These are phyloP conservation scores for Scytalidium sp. DNA, from an alignment of 2,329 filamentous ascomycete genomes.

Conservation along the genomic window DNA sequence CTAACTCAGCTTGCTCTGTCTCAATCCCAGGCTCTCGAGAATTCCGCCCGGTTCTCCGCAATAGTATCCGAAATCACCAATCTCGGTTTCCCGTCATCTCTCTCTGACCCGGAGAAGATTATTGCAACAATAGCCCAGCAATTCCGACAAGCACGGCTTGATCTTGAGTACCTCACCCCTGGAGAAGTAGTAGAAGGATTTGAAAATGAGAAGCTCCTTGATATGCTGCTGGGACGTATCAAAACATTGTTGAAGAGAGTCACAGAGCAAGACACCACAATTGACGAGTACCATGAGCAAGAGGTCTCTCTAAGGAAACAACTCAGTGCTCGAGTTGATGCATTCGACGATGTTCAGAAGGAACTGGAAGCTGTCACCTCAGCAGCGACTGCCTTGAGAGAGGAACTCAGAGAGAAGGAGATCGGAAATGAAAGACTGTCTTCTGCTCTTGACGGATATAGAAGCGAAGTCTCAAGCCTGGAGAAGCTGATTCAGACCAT, in stretches of 20 bases:
- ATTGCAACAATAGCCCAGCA: conserved; percentile 43
- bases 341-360: conserved; percentile 44
- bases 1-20: conserved; percentile 27
- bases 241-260: conserved; percentile 44
- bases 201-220: conserved; percentile 47
- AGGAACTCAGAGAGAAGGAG: conserved; percentile 32
- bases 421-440: conserved; percentile 47
- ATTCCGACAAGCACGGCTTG: conserved; percentile 55
- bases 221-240: conserved; percentile 49
- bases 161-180: conserved; percentile 60
- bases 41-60: conserved; percentile 45
- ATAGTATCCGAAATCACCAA: conserved; percentile 42
- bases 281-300: conserved; percentile 58
- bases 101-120: conserved; percentile 33
- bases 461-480: conserved; percentile 50
- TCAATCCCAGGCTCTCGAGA: conserved; percentile 23
- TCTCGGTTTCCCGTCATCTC: conserved; percentile 50
- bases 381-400: conserved; percentile 11
- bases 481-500: conserved; percentile 48
- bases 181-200: conserved; percentile 53
- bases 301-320: conserved; percentile 56
- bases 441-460: conserved; percentile 49
- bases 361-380: conserved; percentile 32
- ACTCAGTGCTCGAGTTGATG: conserved; percentile 48
- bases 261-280: conserved; percentile 47